A percentile compares a stretch with the other conserved stretches of the same genome.
phyloP scores from a whole-genome alignment of 2,329 filamentous ascomycete species.

The Aspergillus thermomutatus region DNA sequence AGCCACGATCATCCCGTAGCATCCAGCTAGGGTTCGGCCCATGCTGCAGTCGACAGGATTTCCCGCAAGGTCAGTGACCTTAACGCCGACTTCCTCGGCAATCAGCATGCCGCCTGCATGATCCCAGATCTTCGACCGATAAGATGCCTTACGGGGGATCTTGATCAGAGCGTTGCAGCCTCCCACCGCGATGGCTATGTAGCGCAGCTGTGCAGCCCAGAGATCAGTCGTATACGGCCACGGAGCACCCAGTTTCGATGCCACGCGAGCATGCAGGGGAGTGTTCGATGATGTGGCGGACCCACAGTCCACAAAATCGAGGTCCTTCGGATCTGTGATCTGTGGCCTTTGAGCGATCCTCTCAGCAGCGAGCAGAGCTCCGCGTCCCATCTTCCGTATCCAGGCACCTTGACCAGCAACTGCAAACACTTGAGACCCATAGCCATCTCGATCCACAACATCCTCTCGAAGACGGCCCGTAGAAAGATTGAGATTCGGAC shows the following conservation, averaged over 20 bases:
- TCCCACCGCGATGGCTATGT: conserved; percentile 51
- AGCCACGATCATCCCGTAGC: conserved; percentile 43
- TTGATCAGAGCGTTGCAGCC: conserved; percentile 50
- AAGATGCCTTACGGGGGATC: conserved; percentile 41
- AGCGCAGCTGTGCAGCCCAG: conserved; percentile 54
- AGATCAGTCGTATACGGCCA: conserved; percentile 50
- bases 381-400: conserved; percentile 37
- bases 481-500: conserved; percentile 56
- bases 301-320: conserved; percentile 47
- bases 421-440: conserved; percentile 51
- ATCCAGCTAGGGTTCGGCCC: conserved; percentile 38
- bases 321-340: conserved; percentile 27
- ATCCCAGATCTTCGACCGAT: conserved; percentile 54
- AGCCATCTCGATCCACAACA: conserved; percentile 41
- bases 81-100: conserved; percentile 49
- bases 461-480: conserved; percentile 36
- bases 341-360: conserved; percentile 27
- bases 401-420: conserved; percentile 44
- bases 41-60: conserved; percentile 47
- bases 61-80: conserved; percentile 51
- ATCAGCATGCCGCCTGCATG: conserved; percentile 54
- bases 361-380: conserved; percentile 29
- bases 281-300: conserved; percentile 36
- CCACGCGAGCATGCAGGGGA: conserved; percentile 38
- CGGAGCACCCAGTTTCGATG: conserved; percentile 35